Conservation (phyloP, 352 stramenopile species). For the Blastocystis sp. region DNA sequence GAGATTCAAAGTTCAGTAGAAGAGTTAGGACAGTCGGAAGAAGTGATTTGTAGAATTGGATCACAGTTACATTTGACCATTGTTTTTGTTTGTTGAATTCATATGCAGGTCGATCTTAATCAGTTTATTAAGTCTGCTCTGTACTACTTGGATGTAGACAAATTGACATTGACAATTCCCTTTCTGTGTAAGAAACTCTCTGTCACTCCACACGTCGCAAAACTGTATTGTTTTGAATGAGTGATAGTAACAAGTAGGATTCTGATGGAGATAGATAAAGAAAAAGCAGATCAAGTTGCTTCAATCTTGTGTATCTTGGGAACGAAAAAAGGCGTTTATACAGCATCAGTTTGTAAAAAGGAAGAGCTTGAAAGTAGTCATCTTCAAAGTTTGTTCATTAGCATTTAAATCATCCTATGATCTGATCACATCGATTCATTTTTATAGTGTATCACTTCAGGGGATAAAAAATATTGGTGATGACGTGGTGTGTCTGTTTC, state of each 20-base stretch:
- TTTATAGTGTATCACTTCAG: neutral
- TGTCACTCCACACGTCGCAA: conserved; percentile 14
- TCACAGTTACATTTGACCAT: neutral
- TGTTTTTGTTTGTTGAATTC: neutral
- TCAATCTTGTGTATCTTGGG: neutral
- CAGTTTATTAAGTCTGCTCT: neutral
- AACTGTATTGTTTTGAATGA: neutral
- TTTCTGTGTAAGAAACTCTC: conserved; percentile 6
- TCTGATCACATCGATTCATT: conserved; percentile 7
- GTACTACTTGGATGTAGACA: neutral
- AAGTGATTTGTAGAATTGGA: neutral
- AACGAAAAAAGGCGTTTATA: conserved; percentile 1
- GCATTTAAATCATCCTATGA: neutral
- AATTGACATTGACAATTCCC: neutral
- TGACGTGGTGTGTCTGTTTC: neutral
- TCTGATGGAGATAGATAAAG: conserved; percentile 1
- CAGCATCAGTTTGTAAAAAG: neutral
- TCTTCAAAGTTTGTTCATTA: neutral
- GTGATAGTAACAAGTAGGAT: neutral
- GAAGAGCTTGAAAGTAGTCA: neutral
- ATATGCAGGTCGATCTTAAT: conserved; percentile 9
- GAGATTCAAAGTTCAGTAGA: neutral
- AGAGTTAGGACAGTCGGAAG: neutral
- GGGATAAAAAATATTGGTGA: neutral
- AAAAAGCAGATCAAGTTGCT: neutral